These are phyloP conservation scores for Trapa incisa DNA, from an alignment of 345 rosid genomes.

Conservation along the genomic window DNA sequence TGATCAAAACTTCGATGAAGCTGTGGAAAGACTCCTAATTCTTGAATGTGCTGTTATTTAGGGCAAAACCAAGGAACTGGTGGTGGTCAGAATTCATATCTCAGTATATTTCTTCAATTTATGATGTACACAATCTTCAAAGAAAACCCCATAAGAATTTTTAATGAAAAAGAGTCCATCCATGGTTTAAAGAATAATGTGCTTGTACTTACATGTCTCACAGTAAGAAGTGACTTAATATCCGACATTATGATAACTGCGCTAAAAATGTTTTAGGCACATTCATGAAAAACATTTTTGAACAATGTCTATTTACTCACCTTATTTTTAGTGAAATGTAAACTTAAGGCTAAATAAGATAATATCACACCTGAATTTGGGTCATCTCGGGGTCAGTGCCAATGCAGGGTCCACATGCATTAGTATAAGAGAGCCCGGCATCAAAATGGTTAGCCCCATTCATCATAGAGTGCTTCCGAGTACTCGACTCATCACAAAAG, in stretches of 20 bases:
- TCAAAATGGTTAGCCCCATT: slow-evolving; percentile 12
- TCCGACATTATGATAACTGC: not conserved
- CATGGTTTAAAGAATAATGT: not conserved
- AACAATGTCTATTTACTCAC: not conserved
- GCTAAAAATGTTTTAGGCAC: not conserved
- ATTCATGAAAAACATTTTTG: not conserved
- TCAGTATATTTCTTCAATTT: not conserved
- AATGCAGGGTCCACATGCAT: not conserved
- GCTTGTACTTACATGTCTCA: too few species aligned
- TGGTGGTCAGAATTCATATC: not conserved
- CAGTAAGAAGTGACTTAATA: not conserved
- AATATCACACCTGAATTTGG: not conserved
- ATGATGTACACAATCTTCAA: not conserved
- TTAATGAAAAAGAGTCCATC: not conserved
- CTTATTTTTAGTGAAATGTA: not conserved
- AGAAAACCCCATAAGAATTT: not conserved
- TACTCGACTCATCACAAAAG: slow-evolving; percentile 28
- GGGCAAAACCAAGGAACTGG: not conserved
- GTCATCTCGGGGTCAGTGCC: not conserved
- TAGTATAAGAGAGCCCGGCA: not conserved
- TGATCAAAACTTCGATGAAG: not conserved
- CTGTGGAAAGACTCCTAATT: not conserved
- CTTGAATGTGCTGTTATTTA: not conserved
- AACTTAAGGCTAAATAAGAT: not conserved
- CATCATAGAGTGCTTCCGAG: slow-evolving; percentile 18